A percentile compares a stretch with the other conserved stretches of the same genome.
Evolutionary conservation across 2,329 filamentous ascomycete species (phyloP).

Genomic region (Hypoxylon sp.): DNA sequence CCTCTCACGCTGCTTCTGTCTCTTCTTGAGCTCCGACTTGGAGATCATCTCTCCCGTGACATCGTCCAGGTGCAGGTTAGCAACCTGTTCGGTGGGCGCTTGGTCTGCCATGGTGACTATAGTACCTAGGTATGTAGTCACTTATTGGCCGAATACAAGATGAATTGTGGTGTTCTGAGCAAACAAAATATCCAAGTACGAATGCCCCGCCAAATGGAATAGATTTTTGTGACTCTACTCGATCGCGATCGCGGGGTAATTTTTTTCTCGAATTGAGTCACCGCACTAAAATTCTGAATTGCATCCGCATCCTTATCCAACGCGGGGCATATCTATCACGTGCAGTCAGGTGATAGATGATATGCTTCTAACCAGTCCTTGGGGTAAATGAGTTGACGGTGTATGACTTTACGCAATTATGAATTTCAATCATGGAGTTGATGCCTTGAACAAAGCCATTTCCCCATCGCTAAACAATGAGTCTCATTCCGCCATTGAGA

Average conservation of each 20-base stretch:
- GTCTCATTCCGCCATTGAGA: too few relatives aligned
- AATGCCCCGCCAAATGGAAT: conserved; percentile 21
- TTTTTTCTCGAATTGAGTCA: conserved; percentile 38
- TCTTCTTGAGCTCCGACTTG: conserved; percentile 93
- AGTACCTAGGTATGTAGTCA: neutral
- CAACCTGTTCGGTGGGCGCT: conserved; percentile 64
- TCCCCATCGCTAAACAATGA: neutral
- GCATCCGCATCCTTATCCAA: conserved; percentile 11
- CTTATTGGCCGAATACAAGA: neutral
- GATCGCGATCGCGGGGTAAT: conserved; percentile 42
- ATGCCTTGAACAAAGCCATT: neutral
- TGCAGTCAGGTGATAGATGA: conserved; percentile 10
- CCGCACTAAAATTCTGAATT: conserved; percentile 17
- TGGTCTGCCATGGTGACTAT: conserved; percentile 42
- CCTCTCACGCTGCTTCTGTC: conserved; percentile 88
- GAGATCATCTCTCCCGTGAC: conserved; percentile 89
- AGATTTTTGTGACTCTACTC: conserved; percentile 35
- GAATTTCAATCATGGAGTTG: neutral
- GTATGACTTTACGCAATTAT: neutral
- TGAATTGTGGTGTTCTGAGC: neutral
- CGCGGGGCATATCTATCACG: conserved; percentile 29
- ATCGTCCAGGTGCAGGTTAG: conserved; percentile 87
- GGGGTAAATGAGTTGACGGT: neutral
- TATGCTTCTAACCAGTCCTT: neutral
- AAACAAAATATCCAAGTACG: conserved; percentile 10